Conservation (phyloP, 495 filamentous ascomycete genomes). For the Penicillium mononematosum region DNA sequence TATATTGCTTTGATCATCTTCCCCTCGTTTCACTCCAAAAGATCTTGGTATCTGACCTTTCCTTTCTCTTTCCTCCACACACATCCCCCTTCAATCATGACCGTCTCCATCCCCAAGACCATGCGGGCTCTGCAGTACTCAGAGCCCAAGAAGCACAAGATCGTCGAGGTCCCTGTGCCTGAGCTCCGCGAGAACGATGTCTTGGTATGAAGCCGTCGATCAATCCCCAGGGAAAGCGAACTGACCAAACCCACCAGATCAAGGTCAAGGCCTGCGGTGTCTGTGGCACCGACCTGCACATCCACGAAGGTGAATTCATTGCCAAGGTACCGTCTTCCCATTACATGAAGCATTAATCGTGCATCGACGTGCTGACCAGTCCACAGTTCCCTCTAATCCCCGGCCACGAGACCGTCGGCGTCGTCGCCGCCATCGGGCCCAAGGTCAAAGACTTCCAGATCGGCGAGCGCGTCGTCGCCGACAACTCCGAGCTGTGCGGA, state of each 20-base stretch:
- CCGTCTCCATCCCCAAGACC: constrained; percentile 45
- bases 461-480: constrained; percentile 63
- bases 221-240: background rate
- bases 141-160: constrained; percentile 56
- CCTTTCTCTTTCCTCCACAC: background rate
- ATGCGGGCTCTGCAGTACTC: constrained; percentile 66
- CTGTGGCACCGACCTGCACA: constrained; percentile 66
- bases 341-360: background rate
- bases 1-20: constrained; percentile 1
- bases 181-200: constrained; percentile 59
- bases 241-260: constrained; percentile 28
- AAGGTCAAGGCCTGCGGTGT: constrained; percentile 66
- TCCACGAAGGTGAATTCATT: constrained; percentile 64
- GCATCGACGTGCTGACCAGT: background rate
- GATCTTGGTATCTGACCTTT: background rate
- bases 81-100: constrained; percentile 17
- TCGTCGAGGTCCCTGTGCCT: constrained; percentile 62
- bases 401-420: constrained; percentile 52
- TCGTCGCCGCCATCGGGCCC: constrained; percentile 53
- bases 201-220: constrained; percentile 35
- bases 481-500: constrained; percentile 61
- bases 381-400: constrained; percentile 56
- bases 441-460: constrained; percentile 62
- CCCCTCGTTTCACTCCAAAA: constrained; percentile 11
- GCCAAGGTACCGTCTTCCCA: constrained; percentile 47